Base-by-base conservation (phyloP, 805 yeast genomes). In the Saccharomycopsis olivae region DNA sequence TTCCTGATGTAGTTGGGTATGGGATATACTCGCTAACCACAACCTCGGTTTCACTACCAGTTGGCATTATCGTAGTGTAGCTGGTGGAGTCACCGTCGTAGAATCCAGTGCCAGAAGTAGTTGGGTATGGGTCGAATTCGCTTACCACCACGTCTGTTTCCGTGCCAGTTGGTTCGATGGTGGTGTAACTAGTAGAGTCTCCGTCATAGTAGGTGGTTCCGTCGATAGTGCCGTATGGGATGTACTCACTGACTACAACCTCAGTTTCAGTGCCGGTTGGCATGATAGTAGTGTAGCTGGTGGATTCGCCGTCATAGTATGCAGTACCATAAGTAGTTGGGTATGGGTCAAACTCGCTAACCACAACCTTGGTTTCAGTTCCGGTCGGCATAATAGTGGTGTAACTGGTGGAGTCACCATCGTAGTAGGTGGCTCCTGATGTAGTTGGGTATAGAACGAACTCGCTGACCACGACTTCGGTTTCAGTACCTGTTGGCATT, bases 381-480 rank as follows among this genome's bases (percentile, higher is more conserved):
- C 38, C 39, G 15, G 36, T 24, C 6, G 35, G 31, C 14, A 33
- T n/a, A 17, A 29, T 19, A 21, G 38, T 19, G 2, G 42, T 38
- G 19, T 25, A 34, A n/a, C 39, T 33, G 18, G 43, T 33, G n/a
- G 38, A 21, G 10, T 37, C 13, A 4, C 39, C 41, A 28, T 33
- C 21, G 17, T 32, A 41, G 10, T 24, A 32, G 21, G 36, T 11
- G 24, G 39, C 24, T 11, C 27, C 18, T 4, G 37, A 30, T 11
- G 41, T 35, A 16, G 46, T 35, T 5, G 31, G 28, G 16, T 38
- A 23, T 13, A 42, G 46, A 20, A 35, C 36, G 6, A 35, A 32
- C 20, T 34, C 42, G n/a, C 21, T 15, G 8, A 38, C 38, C 8
- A 31, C 16, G 5, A 29, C 33, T 6, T 17, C 35, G 10, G 38